Percentiles rank a stretch among this genome's conserved stretches.
Evolutionary conservation across 345 rosid genomes (phyloP).

Genomic region (Raphanus sativus): DNA sequence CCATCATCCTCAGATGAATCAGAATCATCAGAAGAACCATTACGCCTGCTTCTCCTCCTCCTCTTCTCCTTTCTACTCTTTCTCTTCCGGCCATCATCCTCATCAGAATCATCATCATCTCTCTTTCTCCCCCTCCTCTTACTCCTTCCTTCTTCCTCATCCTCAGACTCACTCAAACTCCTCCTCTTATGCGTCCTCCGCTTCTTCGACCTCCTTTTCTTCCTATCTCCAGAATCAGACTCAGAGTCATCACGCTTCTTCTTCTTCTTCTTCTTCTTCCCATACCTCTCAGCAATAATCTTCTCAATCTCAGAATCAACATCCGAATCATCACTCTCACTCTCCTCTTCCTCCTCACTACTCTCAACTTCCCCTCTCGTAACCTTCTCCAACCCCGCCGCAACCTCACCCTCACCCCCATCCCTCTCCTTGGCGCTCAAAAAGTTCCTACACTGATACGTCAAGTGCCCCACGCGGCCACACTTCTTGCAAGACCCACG

Average conservation of each 20-base stretch:
- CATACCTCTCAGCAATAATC: constrained; percentile 73
- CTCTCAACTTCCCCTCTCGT: constrained; percentile 60
- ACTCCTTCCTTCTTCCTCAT: constrained; percentile 50
- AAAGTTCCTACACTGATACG: constrained; percentile 86
- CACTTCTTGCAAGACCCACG: constrained; percentile 92
- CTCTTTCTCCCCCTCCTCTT: constrained; percentile 54
- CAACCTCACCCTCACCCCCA: constrained; percentile 49
- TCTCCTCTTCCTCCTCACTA: constrained; percentile 73
- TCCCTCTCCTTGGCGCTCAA: constrained; percentile 79
- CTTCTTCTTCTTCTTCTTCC: constrained; percentile 56
- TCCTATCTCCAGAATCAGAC: constrained; percentile 54
- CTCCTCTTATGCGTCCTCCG: constrained; percentile 53
- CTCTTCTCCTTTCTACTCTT: constrained; percentile 64
- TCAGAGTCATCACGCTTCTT: constrained; percentile 42
- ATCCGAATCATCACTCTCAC: constrained; percentile 79
- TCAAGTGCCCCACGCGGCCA: constrained; percentile 92
- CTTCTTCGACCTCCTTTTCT: constrained; percentile 78
- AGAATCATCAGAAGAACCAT: constrained; percentile 31
- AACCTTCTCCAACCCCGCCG: constrained; percentile 72
- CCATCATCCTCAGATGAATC: constrained; percentile 32
- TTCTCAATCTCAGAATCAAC: constrained; percentile 88
- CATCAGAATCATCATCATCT: constrained; percentile 41
- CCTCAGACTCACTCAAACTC: constrained; percentile 55
- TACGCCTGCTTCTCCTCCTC: constrained; percentile 52
- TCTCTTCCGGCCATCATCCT: constrained; percentile 18